Evolutionary conservation across 306 rosid species (phyloP).

Genomic region (Boehmeria nivea): DNA sequence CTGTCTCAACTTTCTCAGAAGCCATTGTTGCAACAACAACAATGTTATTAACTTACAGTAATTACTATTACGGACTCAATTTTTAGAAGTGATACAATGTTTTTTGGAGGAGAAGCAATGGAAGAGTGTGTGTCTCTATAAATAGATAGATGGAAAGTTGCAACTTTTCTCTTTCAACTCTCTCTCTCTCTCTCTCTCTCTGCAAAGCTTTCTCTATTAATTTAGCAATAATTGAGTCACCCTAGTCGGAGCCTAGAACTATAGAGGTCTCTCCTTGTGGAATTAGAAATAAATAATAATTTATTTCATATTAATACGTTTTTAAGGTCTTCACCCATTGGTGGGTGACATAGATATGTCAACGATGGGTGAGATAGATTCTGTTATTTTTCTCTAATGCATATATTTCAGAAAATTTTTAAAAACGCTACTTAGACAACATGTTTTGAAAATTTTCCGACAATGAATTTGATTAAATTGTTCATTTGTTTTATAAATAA

Average conservation of each 20-base stretch:
- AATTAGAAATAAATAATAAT: no score
- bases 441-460: no score
- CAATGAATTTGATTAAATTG: no score
- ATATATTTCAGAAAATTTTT: no score
- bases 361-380: neutral
- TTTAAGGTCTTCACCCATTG: conserved; percentile 10
- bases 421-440: no score
- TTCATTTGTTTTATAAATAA: neutral
- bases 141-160: conserved; percentile 31
- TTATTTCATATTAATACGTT: neutral
- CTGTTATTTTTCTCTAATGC: no score
- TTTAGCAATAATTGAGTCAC: conserved; percentile 39
- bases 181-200: conserved; percentile 12
- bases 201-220: conserved; percentile 15
- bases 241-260: conserved; percentile 37
- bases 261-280: conserved; percentile 24
- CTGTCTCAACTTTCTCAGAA: conserved; percentile 96
- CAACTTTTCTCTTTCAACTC: conserved; percentile 10
- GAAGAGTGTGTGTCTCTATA: conserved; percentile 28
- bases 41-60: no score
- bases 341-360: conserved; percentile 13
- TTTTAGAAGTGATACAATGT: no score
- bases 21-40: conserved; percentile 48
- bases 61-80: no score
- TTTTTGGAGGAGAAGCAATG: conserved; percentile 23